Evolutionary conservation across 1,284 basidiomycete genomes (phyloP).

Genomic region (Hortiboletus rubellus): DNA sequence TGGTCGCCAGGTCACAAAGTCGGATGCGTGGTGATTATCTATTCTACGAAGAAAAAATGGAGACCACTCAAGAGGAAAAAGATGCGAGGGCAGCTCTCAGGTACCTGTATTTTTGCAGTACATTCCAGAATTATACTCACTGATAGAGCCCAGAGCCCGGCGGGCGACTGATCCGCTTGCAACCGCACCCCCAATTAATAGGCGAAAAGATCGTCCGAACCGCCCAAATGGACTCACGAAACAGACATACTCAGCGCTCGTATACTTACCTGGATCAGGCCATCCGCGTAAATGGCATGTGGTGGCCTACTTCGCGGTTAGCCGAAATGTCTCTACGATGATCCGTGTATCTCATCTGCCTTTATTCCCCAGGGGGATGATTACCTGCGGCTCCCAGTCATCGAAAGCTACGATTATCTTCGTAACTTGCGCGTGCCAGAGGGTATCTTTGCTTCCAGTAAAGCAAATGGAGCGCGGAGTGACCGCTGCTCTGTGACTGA

Average conservation of each 20-base stretch:
- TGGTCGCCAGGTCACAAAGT: slow-evolving; percentile 64
- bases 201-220: slow-evolving; percentile 69
- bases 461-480: slow-evolving; percentile 47
- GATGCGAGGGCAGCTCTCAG: slow-evolving; percentile 71
- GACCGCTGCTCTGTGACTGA: slow-evolving; percentile 40
- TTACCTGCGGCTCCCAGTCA: slow-evolving; percentile 61
- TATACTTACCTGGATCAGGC: slow-evolving; percentile 55
- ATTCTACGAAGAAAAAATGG: slow-evolving; percentile 78
- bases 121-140: slow-evolving; percentile 5
- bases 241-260: slow-evolving; percentile 75
- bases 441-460: slow-evolving; percentile 65
- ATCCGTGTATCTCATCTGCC: slow-evolving; percentile 12
- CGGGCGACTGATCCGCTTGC: slow-evolving; percentile 61
- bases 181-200: slow-evolving; percentile 53
- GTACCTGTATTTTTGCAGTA: slow-evolving; percentile 38
- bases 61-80: slow-evolving; percentile 70
- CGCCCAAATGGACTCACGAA: slow-evolving; percentile 75
- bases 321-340: slow-evolving; percentile 21
- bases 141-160: slow-evolving; percentile 47
- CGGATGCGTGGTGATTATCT: slow-evolving; percentile 78
- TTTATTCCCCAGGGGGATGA: slow-evolving; percentile 55
- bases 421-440: slow-evolving; percentile 60
- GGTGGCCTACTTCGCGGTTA: slow-evolving; percentile 75
- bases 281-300: slow-evolving; percentile 73
- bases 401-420: slow-evolving; percentile 70